Base-by-base conservation (phyloP, 257 asterid genomes). In the Solanum chiquidenum region DNA sequence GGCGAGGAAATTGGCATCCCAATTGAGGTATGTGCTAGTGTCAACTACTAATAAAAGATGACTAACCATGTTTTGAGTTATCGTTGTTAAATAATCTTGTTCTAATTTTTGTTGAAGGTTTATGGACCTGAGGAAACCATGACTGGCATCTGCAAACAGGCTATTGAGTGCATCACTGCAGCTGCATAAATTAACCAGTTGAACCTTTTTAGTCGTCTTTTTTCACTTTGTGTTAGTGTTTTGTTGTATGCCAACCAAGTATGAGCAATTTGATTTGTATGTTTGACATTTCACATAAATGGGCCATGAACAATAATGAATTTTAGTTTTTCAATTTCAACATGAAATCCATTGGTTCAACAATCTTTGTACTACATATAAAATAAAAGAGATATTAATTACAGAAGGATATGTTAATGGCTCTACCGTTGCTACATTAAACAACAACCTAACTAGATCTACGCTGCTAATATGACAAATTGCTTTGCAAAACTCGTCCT, bases 91-190 rank as follows among this genome's bases (percentile, higher is more conserved):
- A n/a, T 83, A 10, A 5, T 73, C 11, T 62, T 23, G 20, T 34
- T 52, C 2, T 55, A 40, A 7, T 86, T 87, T 73, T 31, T 89
- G 87, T 58, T 90, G 64, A 80, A 95, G 98, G 98, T 95, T 20
- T 96, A 96, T 90, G 99, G 99, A 89, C 98, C 99, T 6, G 99
- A 96, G 91, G 97, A 96, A 87, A 96, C 99, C 89, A 96, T 96
- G 99, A 95, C 99, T 25, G 98, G 98, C 87, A 96, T 96, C 86
- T 96, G 99, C 96, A 96, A 96, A 86, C 95, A 96, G 92, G 99
- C 99, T 62, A 96, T 95, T 87, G 99, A 96, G 88, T 96, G 95
- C 94, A 95, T 96, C 94, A 92, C 92, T 91, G 96, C 94, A 60
- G 95, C 99, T 64, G 99, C 99, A 68, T 95, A 92, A 94, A 91